Conservation (phyloP, 805 yeast genomes). For the Suhomyces prunicola region DNA sequence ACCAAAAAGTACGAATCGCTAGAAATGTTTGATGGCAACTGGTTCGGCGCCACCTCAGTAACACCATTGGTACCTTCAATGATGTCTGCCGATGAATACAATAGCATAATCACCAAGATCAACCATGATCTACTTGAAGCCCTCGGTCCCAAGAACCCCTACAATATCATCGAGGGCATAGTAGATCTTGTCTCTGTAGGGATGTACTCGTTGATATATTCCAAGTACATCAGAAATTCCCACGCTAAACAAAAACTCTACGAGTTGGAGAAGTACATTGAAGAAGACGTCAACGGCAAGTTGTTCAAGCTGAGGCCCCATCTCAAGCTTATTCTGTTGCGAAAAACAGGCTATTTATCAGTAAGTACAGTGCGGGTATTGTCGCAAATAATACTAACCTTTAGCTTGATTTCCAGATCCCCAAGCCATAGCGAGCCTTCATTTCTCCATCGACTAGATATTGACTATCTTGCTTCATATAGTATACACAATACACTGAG, state of each 20-base stretch:
- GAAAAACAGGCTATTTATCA: constrained; percentile 53
- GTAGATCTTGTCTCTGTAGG: constrained; percentile 40
- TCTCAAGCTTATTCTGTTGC: constrained; percentile 47
- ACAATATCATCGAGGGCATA: constrained; percentile 33
- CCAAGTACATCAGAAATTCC: constrained; percentile 12
- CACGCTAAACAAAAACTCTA: constrained; percentile 29
- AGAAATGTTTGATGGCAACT: constrained; percentile 40
- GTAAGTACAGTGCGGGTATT: constrained; percentile 21
- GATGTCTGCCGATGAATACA: constrained; percentile 33
- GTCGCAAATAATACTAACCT: constrained; percentile 13
- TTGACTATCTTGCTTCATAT: background rate
- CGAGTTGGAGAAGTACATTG: constrained; percentile 42
- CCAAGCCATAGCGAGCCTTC: constrained; percentile 29
- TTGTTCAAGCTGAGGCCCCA: constrained; percentile 16
- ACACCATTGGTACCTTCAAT: constrained; percentile 41
- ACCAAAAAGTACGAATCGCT: constrained; percentile 27
- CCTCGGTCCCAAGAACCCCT: constrained; percentile 30
- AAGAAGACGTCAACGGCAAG: constrained; percentile 16
- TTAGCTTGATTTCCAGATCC: constrained; percentile 51
- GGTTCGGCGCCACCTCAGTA: constrained; percentile 51
- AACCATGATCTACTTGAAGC: constrained; percentile 43
- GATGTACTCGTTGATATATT: constrained; percentile 24
- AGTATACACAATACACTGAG: background rate
- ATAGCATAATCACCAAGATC: constrained; percentile 38
- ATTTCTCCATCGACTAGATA: background rate